These are phyloP conservation scores for Rhexocercosporidium sp. DNA, from an alignment of 2,329 filamentous ascomycete genomes.

Conservation along the genomic window DNA sequence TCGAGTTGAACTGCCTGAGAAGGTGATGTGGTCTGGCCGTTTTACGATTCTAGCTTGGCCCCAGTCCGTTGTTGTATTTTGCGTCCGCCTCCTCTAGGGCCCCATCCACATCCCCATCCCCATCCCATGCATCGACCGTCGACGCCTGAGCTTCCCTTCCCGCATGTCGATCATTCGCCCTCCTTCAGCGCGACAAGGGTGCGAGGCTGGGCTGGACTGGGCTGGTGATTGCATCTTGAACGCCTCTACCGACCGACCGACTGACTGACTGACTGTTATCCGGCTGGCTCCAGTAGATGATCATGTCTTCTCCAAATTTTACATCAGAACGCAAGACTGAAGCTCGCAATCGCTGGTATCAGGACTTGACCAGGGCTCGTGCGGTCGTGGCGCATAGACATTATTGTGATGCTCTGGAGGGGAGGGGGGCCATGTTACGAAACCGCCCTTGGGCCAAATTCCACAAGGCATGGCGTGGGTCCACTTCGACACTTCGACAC, in stretches of 20 bases:
- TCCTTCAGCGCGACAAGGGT: slow-evolving; percentile 1
- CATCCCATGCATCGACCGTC: not conserved
- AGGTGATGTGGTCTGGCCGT: not conserved
- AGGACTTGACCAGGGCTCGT: not conserved
- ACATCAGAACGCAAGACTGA: not conserved
- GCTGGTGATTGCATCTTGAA: not conserved
- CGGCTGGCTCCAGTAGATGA: not conserved
- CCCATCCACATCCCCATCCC: no score
- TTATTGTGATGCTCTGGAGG: slow-evolving; percentile 3
- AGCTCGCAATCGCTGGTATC: not conserved
- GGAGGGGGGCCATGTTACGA: no score
- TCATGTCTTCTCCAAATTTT: not conserved
- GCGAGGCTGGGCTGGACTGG: not conserved
- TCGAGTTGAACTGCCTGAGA: not conserved
- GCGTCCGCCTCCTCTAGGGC: no score
- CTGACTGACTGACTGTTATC: not conserved
- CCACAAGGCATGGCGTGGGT: not conserved
- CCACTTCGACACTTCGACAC: not conserved
- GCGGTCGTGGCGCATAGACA: not conserved
- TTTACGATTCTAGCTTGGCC: not conserved
- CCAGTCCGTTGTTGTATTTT: no score
- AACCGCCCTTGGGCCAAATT: not conserved
- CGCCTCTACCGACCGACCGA: not conserved
- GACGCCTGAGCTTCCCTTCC: slow-evolving; percentile 8
- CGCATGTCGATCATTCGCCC: slow-evolving; percentile 10